Evolutionary conservation across 768 basidiomycete species (phyloP), one percentile per base, ranked within the genome.

Genomic region (Russula dissimulans): DNA sequence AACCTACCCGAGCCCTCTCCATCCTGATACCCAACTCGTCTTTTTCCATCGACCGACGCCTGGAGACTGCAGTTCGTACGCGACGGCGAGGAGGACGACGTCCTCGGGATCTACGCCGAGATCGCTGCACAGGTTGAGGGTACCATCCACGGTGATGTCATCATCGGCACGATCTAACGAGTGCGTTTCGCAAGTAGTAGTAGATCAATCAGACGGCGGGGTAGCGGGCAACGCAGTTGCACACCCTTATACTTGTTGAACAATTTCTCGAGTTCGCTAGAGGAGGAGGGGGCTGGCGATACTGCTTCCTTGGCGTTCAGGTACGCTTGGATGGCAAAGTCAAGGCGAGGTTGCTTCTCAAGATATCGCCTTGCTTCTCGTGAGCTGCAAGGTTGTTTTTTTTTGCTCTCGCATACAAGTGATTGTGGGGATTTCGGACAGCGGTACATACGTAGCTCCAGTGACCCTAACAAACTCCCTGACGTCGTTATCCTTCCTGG

Each of bases 11-110:
- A 88, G 72, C 14, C 67, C 70, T 71, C 84, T 87, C 91, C 91
- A 92, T 1, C 91, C 91, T 0, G 89, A 87, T 39, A 82, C 66
- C 90, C 90, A 95, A 0, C 83, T 85, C 61, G 81, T 74, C 64
- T 75, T 78, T 36, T 75, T 77, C 85, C 91, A 95, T 59, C 79
- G 76, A 1, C 88, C 91, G 54, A 95, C 75, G 60, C 74, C 67
- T 0, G 86, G 87, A 5, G 88, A 88, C 68, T 87, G 85, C 29
- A 92, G 79, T 67, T 92, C 89, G 67, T 79, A 90, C 9, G 91
- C 92, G 43, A 95, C 75, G 5, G 87, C 83, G 45, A 95, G 79
- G 54, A 95, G 75, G 8, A 91, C 89, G 26, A 89, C 85, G 66
- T 94, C 89, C 63, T 91, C 89, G 1, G 86, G 87, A 65, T 89